Evolutionary conservation across 129 eudicot genomes (phyloP).

Genomic region (Logfia minima): DNA sequence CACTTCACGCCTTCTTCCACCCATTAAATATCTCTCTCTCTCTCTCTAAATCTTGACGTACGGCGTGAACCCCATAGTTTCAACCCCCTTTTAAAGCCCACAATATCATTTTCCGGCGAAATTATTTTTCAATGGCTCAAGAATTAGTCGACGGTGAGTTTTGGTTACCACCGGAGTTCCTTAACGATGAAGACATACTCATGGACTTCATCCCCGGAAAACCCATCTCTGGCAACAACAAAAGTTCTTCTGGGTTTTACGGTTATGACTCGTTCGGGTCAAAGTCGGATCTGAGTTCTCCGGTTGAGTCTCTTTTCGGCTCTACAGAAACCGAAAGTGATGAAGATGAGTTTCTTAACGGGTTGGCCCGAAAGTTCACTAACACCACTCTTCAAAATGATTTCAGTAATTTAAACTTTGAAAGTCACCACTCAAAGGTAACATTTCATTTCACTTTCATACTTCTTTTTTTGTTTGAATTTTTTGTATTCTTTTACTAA

Average conservation of each 20-base stretch:
- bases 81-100: constrained; percentile 29
- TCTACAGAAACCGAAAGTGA: constrained; percentile 81
- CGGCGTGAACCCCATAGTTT: constrained; percentile 34
- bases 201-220: constrained; percentile 31
- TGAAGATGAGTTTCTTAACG: constrained; percentile 60
- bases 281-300: constrained; percentile 64
- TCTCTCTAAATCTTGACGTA: constrained; percentile 15
- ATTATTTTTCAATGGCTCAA: constrained; percentile 45
- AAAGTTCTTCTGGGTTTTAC: background rate
- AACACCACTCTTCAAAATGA: constrained; percentile 36
- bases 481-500: background rate
- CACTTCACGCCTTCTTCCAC: constrained; percentile 25
- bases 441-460: background rate
- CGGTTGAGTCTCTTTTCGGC: constrained; percentile 60
- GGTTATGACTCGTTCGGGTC: constrained; percentile 39
- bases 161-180: constrained; percentile 84
- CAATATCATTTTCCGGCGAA: background rate
- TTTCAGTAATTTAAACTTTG: constrained; percentile 29
- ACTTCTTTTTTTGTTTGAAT: background rate
- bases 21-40: constrained; percentile 35
- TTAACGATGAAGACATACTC: constrained; percentile 66
- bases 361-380: constrained; percentile 40
- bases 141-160: constrained; percentile 69
- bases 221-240: constrained; percentile 2
- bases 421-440: constrained; percentile 43